Conservation (phyloP, 495 filamentous ascomycete genomes). For the Beverwykella pulmonaria region DNA sequence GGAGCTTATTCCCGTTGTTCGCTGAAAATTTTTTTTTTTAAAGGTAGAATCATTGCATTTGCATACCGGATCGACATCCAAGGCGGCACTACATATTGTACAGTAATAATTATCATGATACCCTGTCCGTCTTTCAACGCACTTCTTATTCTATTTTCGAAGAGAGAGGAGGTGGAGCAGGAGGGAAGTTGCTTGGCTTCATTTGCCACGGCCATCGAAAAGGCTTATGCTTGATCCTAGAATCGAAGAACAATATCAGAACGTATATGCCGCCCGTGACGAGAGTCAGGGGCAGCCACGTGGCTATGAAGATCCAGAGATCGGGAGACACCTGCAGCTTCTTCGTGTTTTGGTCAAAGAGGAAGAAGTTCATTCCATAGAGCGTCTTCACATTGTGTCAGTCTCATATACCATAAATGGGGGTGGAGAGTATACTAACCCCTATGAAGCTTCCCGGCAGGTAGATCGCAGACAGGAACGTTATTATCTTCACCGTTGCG, state of each 20-base stretch:
- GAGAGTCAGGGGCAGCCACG: slow-evolving; percentile 9
- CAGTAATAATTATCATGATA: too few species aligned
- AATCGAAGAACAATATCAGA: slow-evolving; percentile 5
- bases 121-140: too few species aligned
- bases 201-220: slow-evolving; percentile 13
- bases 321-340: slow-evolving; percentile 10
- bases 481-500: slow-evolving; percentile 35
- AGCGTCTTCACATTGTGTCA: slow-evolving; percentile 1
- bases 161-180: too few species aligned
- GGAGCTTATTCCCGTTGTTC: neutral
- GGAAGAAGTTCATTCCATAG: slow-evolving; percentile 22
- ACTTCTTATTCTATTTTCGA: too few species aligned
- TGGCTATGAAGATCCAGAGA: slow-evolving; percentile 17
- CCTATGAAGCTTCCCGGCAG: slow-evolving; percentile 34
- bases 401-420: neutral
- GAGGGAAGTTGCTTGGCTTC: slow-evolving; percentile 4
- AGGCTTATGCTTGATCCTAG: slow-evolving; percentile 3
- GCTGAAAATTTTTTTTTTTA: too few species aligned
- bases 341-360: neutral
- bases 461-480: slow-evolving; percentile 38
- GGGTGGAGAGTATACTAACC: neutral
- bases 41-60: too few species aligned
- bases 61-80: too few species aligned
- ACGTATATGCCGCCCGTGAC: slow-evolving; percentile 7
- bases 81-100: too few species aligned